A percentile compares a stretch with the other conserved stretches of the same genome.
These are phyloP conservation scores for Crepidotus variabilis DNA, from an alignment of 768 basidiomycete species.

Conservation along the genomic window DNA sequence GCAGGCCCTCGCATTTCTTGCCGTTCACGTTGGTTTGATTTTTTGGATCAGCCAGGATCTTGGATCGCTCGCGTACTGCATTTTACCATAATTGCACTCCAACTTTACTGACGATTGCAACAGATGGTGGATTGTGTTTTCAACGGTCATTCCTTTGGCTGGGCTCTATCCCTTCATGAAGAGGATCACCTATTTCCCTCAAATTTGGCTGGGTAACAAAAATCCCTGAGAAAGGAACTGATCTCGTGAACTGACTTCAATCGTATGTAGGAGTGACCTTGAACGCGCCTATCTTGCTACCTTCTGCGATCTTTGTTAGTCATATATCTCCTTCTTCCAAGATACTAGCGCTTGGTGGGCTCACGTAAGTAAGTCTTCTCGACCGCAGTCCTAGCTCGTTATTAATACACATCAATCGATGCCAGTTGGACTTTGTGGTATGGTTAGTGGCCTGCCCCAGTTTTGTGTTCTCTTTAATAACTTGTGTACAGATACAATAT, in stretches of 20 bases:
- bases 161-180: slow-evolving; percentile 28
- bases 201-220: slow-evolving; percentile 55
- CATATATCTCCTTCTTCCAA: neutral
- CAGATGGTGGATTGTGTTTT: neutral
- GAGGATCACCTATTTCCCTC: slow-evolving; percentile 26
- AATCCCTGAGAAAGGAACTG: slow-evolving; percentile 14
- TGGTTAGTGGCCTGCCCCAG: slow-evolving; percentile 19
- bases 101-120: slow-evolving; percentile 10
- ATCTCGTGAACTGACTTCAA: neutral
- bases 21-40: slow-evolving; percentile 37
- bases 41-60: slow-evolving; percentile 30
- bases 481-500: slow-evolving; percentile 50
- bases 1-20: slow-evolving; percentile 34
- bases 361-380: neutral
- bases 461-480: neutral
- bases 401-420: no score
- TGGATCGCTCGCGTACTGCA: slow-evolving; percentile 26
- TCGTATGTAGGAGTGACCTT: neutral
- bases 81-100: neutral
- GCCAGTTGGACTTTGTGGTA: slow-evolving; percentile 46
- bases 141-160: slow-evolving; percentile 21
- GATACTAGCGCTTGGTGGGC: neutral
- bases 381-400: no score
- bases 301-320: neutral
- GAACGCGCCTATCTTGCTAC: neutral